Evolutionary conservation across 768 basidiomycete species (phyloP), one percentile per base, ranked within the genome.

Genomic region (Macrolepiota albuminosa): DNA sequence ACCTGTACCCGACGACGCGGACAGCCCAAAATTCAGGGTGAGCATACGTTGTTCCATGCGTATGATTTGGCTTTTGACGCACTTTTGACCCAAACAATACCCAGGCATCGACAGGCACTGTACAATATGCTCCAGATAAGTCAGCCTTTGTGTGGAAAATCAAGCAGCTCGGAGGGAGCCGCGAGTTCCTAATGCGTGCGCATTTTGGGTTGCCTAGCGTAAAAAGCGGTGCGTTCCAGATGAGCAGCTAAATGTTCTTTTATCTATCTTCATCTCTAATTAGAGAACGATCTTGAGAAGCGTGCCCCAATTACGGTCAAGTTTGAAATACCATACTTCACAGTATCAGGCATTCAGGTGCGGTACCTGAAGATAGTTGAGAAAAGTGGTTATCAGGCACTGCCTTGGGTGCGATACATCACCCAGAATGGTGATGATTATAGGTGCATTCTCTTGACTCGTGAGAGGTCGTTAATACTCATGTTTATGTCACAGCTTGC

Each of bases 71-170:
- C 56, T 6, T 43, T 40, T 18, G 8, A 54, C n/a, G 6, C 4
- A 40, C 40, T 5, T 43, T 43, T 21, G 4, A 54, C 18, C 7
- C 2, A 40, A 45, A 26, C 9, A 18, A 26, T 26, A 9, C 43
- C 6, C 62, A 97, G 95, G 93, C 96, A 24, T 89, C 95, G 16
- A 95, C 94, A 13, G 97, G 97, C 3, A 90, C 86, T 26, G 97
- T 98, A 3, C 94, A 97, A 63, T 98, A 99, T 69, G 95, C 91
- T 1, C 97, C 96, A 0, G 97, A 99, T 72, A 98, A 98, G 73
- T 93, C 93, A 18, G 94, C 95, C 2, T 98, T 98, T 68, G 92
- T 98, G 1, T 98, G 97, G 97, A 98, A 98, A 76, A 98, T 99
- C 74, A 98, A 98, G 72, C 93, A 96, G 71, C 83, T 99, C 0